Base-by-base conservation (phyloP, 257 asterid species). In the Schizonepeta tenuifolia region DNA sequence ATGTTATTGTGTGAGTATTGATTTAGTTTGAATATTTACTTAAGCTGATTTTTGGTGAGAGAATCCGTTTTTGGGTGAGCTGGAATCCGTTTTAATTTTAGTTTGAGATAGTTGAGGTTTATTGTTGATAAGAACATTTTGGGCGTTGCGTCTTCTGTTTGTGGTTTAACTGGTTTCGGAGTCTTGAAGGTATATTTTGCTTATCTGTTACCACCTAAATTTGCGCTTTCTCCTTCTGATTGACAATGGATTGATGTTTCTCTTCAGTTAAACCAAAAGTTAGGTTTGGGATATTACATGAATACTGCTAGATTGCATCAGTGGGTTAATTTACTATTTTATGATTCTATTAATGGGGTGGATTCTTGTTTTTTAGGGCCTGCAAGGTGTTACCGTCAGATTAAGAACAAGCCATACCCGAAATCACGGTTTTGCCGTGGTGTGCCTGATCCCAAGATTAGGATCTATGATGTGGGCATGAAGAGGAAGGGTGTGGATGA, bases 361-460 rank as follows among this genome's bases (percentile, higher is more conserved):
- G 2, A 40, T 8, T 47, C 17, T 1, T n/a, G n/a, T n/a, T n/a
- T n/a, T n/a, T n/a, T n/a, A 53, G 59, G 59, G 1, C 31, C 31
- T 53, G 59, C 95, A 12, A 90, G 96, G 73, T 90, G 96, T 58
- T 90, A 90, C 62, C 96, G 95, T 44, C 95, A 88, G 65, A 90
- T 90, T 15, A 90, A 90, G 79, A 90, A 90, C 50, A 90, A 90
- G 76, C 96, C 95, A 10, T 90, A 88, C 40, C 96, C 96, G 0
- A 90, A 90, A 49, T 90, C 95, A 1, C 78, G 95, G 66, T 90
- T 66, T 55, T 88, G 96, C 67, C 95, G 93, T 73, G 96, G 96
- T 85, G 96, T 90, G 2, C 96, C 96, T 0, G 95, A 90, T 76
- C 81, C 95, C 1, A 90, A 90, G 85, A 90, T 90, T 73, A 86